These are phyloP conservation scores for Amphibolis antarctica DNA, from an alignment of 106 monocot species.

Conservation along the genomic window DNA sequence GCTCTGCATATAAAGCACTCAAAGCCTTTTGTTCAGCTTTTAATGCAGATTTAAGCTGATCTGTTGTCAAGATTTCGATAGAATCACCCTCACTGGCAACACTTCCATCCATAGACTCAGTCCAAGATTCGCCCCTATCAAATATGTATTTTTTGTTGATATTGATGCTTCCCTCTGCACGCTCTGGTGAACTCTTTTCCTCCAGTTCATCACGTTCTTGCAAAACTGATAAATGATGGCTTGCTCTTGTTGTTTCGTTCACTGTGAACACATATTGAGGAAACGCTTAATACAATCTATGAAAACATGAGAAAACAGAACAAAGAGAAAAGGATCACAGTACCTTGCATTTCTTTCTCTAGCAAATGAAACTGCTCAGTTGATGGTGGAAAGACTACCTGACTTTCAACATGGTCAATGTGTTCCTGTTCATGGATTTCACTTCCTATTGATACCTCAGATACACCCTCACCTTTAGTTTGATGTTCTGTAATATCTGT, in stretches of 20 bases:
- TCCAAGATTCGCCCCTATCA: constrained; percentile 26
- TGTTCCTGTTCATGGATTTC: constrained; percentile 57
- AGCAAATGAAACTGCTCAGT: too few species aligned
- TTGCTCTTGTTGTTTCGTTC: constrained; percentile 2
- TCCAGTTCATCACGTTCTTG: constrained; percentile 29
- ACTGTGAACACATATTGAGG: not conserved
- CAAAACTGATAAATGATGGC: constrained; percentile 5
- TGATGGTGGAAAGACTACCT: too few species aligned
- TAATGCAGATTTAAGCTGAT: constrained; percentile 62
- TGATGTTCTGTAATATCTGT: not conserved
- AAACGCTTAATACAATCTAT: not conserved
- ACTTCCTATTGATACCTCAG: constrained; percentile 54
- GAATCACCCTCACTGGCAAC: not conserved
- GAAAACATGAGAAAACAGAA: not conserved
- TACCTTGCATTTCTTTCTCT: too few species aligned
- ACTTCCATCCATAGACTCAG: constrained; percentile 7
- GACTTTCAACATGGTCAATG: constrained; percentile 1
- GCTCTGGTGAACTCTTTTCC: constrained; percentile 36
- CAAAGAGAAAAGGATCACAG: not conserved
- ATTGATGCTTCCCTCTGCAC: constrained; percentile 24
- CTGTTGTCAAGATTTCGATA: constrained; percentile 21
- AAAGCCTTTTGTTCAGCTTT: constrained; percentile 41
- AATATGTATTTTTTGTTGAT: constrained; percentile 29
- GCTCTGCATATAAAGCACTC: constrained; percentile 47
- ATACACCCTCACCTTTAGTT: constrained; percentile 18